phyloP scores from a whole-genome alignment of 257 asterid species.

The Haberlea rhodopensis region DNA sequence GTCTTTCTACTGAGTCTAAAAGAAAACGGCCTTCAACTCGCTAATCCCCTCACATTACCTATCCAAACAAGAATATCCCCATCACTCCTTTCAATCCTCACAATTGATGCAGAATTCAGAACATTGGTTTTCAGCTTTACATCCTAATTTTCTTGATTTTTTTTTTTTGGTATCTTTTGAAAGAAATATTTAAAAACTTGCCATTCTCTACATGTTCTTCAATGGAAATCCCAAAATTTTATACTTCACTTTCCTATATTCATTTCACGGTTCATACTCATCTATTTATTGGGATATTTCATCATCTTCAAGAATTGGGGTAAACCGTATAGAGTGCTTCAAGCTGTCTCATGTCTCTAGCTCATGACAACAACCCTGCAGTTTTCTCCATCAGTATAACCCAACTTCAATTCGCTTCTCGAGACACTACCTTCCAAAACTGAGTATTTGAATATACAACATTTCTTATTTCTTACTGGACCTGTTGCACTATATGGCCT shows the following conservation, averaged over 20 bases:
- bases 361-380: slow-evolving; percentile 65
- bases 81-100: neutral
- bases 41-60: neutral
- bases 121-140: neutral
- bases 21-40: neutral
- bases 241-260: slow-evolving; percentile 34
- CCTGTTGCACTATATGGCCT: slow-evolving; percentile 52
- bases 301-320: slow-evolving; percentile 56
- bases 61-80: neutral
- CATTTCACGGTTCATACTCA: slow-evolving; percentile 43
- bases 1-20: neutral
- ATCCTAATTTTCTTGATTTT: slow-evolving; percentile 5
- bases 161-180: slow-evolving; percentile 10
- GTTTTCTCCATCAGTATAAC: slow-evolving; percentile 37
- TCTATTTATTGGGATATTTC: slow-evolving; percentile 45
- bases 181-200: slow-evolving; percentile 8
- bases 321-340: slow-evolving; percentile 46
- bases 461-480: slow-evolving; percentile 63
- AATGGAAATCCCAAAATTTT: slow-evolving; percentile 39
- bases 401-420: slow-evolving; percentile 32
- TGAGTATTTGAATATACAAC: slow-evolving; percentile 62
- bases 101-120: neutral
- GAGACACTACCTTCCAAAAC: slow-evolving; percentile 50
- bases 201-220: slow-evolving; percentile 10
- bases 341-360: slow-evolving; percentile 65